Conservation (phyloP, 495 filamentous ascomycete genomes). For the Pyrenula massariospora region DNA sequence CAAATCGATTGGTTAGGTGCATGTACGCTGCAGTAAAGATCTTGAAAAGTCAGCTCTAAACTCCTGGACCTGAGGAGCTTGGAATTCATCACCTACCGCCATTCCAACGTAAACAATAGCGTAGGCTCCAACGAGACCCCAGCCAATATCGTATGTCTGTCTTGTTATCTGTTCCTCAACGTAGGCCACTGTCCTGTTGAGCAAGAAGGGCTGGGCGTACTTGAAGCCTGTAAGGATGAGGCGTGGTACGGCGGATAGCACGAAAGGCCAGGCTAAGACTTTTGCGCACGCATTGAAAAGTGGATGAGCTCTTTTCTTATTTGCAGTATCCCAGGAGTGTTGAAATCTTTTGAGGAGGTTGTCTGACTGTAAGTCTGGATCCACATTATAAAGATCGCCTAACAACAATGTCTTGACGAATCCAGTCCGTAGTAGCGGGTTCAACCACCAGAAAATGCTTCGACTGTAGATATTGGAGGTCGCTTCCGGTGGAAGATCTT, state of each 20-base stretch:
- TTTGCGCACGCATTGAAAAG: slow-evolving; percentile 19
- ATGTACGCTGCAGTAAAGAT: slow-evolving; percentile 35
- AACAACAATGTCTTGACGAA: slow-evolving; percentile 27
- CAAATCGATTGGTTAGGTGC: slow-evolving; percentile 33
- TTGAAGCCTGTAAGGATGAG: slow-evolving; percentile 39
- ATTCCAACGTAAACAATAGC: slow-evolving; percentile 45
- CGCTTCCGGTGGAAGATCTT: slow-evolving; percentile 35
- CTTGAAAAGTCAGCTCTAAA: too few relatives aligned
- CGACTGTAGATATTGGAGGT: slow-evolving; percentile 35
- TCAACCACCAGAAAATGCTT: slow-evolving; percentile 45
- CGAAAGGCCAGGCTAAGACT: slow-evolving; percentile 21
- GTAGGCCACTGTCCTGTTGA: slow-evolving; percentile 27
- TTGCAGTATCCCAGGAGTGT: slow-evolving; percentile 19
- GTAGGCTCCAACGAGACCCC: slow-evolving; percentile 47
- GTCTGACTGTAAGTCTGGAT: slow-evolving; percentile 23
- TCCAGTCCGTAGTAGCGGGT: slow-evolving; percentile 31
- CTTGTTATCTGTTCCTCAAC: slow-evolving; percentile 1
- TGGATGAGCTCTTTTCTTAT: slow-evolving; percentile 18
- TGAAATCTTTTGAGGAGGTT: slow-evolving; percentile 21
- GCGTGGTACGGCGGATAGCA: slow-evolving; percentile 35
- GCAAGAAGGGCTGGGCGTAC: slow-evolving; percentile 50
- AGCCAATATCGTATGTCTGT: slow-evolving; percentile 19
- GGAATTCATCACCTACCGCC: slow-evolving; percentile 17
- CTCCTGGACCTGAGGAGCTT: too few relatives aligned
- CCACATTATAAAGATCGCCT: slow-evolving; percentile 26